A percentile compares a stretch with the other conserved stretches of the same genome.
Evolutionary conservation across 2,329 filamentous ascomycete genomes (phyloP).

Genomic region (Pseudofabraea citricarpa): DNA sequence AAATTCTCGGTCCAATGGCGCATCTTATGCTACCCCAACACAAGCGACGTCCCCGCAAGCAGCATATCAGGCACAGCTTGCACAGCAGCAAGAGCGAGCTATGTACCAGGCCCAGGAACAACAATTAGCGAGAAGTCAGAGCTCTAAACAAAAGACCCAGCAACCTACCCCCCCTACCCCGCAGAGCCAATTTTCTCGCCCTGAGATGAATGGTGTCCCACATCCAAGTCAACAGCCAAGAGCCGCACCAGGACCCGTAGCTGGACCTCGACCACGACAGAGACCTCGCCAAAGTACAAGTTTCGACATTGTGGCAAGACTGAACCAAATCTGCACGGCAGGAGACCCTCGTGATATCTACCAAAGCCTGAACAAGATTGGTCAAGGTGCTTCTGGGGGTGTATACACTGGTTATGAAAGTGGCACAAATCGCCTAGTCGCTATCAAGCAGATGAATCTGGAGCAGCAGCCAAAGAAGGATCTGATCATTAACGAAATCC

Average conservation of each 20-base stretch:
- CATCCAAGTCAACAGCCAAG: slow-evolving; percentile 28
- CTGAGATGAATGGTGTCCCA: slow-evolving; percentile 33
- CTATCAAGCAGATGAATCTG: slow-evolving; percentile 99
- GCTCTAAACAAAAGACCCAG: slow-evolving; percentile 59
- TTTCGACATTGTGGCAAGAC: slow-evolving; percentile 74
- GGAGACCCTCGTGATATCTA: slow-evolving; percentile 88
- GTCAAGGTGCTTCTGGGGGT: slow-evolving; percentile 92
- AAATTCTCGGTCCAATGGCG: slow-evolving; percentile 58
- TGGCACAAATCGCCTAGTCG: slow-evolving; percentile 80
- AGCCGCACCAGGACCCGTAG: slow-evolving; percentile 45
- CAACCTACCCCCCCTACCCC: slow-evolving; percentile 47
- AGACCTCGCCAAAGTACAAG: slow-evolving; percentile 73
- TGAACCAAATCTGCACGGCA: slow-evolving; percentile 86
- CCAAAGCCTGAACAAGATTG: slow-evolving; percentile 86
- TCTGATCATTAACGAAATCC: slow-evolving; percentile 96
- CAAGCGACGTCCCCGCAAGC: slow-evolving; percentile 27
- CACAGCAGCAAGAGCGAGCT: slow-evolving; percentile 81
- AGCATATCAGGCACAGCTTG: slow-evolving; percentile 56
- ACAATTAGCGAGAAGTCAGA: slow-evolving; percentile 69
- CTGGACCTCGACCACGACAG: slow-evolving; percentile 66
- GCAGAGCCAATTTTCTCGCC: slow-evolving; percentile 41
- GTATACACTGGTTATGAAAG: slow-evolving; percentile 89
- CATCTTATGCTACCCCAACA: slow-evolving; percentile 29
- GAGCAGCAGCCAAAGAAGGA: slow-evolving; percentile 99
- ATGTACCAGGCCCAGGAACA: slow-evolving; percentile 65